Percentiles rank a stretch among this genome's conserved stretches.
phyloP scores from a whole-genome alignment of 768 basidiomycete genomes.

The Cyclocybe aegerita region DNA sequence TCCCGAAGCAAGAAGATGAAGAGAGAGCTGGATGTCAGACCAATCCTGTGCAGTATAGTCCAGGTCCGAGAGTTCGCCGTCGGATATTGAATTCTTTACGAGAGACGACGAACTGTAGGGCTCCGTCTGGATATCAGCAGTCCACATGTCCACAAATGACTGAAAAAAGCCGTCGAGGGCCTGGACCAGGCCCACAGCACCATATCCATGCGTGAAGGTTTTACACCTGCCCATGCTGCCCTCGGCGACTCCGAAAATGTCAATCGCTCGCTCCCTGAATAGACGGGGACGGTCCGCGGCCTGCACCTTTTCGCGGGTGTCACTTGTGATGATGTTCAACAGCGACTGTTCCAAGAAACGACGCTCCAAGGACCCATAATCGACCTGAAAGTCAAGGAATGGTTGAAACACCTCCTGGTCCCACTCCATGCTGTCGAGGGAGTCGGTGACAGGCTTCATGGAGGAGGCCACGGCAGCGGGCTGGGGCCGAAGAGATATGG shows the following conservation, averaged over 20 bases:
- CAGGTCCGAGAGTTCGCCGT: conserved; percentile 70
- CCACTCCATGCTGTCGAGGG: conserved; percentile 63
- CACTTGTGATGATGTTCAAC: conserved; percentile 43
- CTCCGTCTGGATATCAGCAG: conserved; percentile 46
- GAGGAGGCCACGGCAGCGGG: conserved; percentile 20
- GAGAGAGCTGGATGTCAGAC: conserved; percentile 77
- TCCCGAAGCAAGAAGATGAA: conserved; percentile 84
- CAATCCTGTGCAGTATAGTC: conserved; percentile 92
- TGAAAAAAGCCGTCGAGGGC: conserved; percentile 73
- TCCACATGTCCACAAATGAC: conserved; percentile 68
- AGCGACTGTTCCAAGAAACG: conserved; percentile 63
- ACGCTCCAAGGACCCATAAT: conserved; percentile 79
- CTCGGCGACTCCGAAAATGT: conserved; percentile 77
- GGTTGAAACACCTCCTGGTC: conserved; percentile 92
- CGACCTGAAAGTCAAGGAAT: conserved; percentile 87
- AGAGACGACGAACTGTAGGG: conserved; percentile 26
- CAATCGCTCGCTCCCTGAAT: conserved; percentile 72
- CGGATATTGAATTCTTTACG: conserved; percentile 30
- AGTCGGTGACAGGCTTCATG: conserved; percentile 18
- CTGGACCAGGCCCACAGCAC: conserved; percentile 66
- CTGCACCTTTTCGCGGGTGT: conserved; percentile 37
- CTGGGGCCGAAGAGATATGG: conserved; percentile 54
- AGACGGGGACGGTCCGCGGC: conserved; percentile 56
- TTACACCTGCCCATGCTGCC: conserved; percentile 75
- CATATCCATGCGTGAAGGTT: conserved; percentile 89